phyloP scores from a whole-genome alignment of 192 early-diverging fungal species.

The Coemansia sp. region DNA sequence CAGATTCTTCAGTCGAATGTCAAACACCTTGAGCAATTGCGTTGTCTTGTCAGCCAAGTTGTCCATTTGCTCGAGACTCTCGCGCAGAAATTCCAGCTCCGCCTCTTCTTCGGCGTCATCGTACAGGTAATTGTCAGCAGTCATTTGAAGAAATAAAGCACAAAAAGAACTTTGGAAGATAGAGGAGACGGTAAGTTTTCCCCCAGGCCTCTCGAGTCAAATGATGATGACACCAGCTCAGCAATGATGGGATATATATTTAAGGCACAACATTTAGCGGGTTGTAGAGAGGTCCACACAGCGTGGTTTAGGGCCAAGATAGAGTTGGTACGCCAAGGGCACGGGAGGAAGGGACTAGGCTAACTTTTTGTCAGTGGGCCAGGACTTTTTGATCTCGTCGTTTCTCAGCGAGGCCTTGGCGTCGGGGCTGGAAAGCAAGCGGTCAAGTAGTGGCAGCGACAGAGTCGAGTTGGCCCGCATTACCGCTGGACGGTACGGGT shows the following conservation, averaged over 20 bases:
- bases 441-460: constrained; percentile 35
- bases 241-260: too few species aligned
- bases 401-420: constrained; percentile 23
- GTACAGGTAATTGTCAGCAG: constrained; percentile 37
- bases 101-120: constrained; percentile 53
- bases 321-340: too few species aligned
- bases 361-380: constrained; percentile 38
- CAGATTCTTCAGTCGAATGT: constrained; percentile 51
- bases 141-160: constrained; percentile 17
- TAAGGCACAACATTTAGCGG: too few species aligned
- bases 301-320: too few species aligned
- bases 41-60: constrained; percentile 51
- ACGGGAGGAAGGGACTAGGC: not conserved
- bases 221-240: too few species aligned
- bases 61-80: constrained; percentile 57
- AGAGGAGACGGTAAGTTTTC: not conserved
- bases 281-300: too few species aligned
- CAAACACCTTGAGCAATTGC: constrained; percentile 52
- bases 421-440: constrained; percentile 26
- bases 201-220: too few species aligned
- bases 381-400: constrained; percentile 27
- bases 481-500: constrained; percentile 43
- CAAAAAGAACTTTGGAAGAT: not conserved
- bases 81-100: constrained; percentile 52
- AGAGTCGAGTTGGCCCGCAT: constrained; percentile 35